phyloP scores from a whole-genome alignment of 2,329 filamentous ascomycete genomes.

The Monosporascus sp. region DNA sequence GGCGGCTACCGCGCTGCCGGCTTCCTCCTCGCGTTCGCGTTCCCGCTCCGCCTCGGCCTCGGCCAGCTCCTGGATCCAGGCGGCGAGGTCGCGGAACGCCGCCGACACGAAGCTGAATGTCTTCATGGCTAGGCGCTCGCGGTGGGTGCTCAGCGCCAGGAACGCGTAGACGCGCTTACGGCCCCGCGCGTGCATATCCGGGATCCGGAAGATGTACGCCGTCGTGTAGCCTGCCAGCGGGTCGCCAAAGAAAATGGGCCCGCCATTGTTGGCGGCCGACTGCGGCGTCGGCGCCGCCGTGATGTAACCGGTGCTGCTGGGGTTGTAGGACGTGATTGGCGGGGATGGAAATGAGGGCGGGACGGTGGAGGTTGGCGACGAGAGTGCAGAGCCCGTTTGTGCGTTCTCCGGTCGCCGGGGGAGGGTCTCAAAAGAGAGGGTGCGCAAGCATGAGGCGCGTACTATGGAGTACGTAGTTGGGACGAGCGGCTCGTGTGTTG shows the following conservation, averaged over 20 bases:
- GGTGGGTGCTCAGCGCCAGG: conserved; percentile 59
- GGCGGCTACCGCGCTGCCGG: conserved; percentile 30
- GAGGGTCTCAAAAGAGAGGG: conserved; percentile 60
- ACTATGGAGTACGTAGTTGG: conserved; percentile 62
- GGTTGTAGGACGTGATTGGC: conserved; percentile 25
- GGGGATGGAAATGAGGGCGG: conserved; percentile 36
- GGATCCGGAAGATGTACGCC: conserved; percentile 65
- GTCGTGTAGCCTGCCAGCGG: conserved; percentile 61
- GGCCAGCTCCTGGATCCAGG: conserved; percentile 60
- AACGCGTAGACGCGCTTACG: conserved; percentile 66
- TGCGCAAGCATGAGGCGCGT: conserved; percentile 60
- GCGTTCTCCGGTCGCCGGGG: conserved; percentile 46
- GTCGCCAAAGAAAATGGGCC: conserved; percentile 65
- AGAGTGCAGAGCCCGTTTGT: conserved; percentile 23
- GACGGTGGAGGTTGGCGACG: conserved; percentile 25
- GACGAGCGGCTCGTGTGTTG: conserved; percentile 58
- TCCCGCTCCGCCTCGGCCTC: conserved; percentile 56
- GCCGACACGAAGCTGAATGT: conserved; percentile 57
- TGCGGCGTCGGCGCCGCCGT: conserved; percentile 46
- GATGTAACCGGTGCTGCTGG: conserved; percentile 38
- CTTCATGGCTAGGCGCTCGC: conserved; percentile 60
- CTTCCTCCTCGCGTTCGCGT: conserved; percentile 35
- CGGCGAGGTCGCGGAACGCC: conserved; percentile 58
- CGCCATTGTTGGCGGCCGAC: conserved; percentile 46
- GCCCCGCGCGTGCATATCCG: conserved; percentile 61